A percentile compares a stretch with the other conserved stretches of the same genome.
Conservation (phyloP, 2,329 filamentous ascomycete species). For the Aspergillus fructus region DNA sequence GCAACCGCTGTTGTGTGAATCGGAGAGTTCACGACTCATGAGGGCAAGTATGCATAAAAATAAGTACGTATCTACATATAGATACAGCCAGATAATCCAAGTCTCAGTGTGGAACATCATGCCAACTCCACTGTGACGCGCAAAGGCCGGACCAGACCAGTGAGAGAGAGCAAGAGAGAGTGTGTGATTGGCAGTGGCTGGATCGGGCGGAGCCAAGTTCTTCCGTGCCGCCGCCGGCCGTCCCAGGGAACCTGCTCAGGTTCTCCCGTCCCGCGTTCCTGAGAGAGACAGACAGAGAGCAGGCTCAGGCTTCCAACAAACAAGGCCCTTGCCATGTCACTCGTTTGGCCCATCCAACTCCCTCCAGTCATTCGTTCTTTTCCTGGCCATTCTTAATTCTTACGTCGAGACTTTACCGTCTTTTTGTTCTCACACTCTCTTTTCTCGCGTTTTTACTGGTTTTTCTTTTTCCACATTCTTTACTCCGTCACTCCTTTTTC, state of each 20-base stretch:
- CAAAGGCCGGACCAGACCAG: neutral
- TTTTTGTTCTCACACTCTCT: constrained; percentile 10
- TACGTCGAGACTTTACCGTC: constrained; percentile 9
- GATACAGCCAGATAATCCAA: neutral
- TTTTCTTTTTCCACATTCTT: constrained; percentile 20
- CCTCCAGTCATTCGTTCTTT: constrained; percentile 32
- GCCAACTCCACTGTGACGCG: constrained; percentile 1
- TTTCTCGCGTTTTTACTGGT: constrained; percentile 14
- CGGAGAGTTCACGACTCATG: neutral
- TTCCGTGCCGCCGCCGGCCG: neutral
- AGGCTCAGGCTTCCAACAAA: constrained; percentile 10
- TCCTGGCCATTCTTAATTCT: constrained; percentile 16
- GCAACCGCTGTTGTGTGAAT: neutral
- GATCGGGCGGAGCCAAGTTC: neutral
- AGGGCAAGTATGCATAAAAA: neutral
- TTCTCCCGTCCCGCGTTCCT: constrained; percentile 1
- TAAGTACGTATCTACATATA: neutral
- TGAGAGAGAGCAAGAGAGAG: neutral
- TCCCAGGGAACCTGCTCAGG: constrained; percentile 1
- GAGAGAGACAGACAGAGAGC: neutral
- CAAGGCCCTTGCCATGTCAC: constrained; percentile 26
- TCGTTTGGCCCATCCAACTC: constrained; percentile 26
- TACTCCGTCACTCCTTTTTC: constrained; percentile 19
- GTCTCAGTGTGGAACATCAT: neutral
- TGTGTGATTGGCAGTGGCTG: constrained; percentile 3